Base-by-base conservation (phyloP, 441 rosid species). In the Caryocar brasiliense region DNA sequence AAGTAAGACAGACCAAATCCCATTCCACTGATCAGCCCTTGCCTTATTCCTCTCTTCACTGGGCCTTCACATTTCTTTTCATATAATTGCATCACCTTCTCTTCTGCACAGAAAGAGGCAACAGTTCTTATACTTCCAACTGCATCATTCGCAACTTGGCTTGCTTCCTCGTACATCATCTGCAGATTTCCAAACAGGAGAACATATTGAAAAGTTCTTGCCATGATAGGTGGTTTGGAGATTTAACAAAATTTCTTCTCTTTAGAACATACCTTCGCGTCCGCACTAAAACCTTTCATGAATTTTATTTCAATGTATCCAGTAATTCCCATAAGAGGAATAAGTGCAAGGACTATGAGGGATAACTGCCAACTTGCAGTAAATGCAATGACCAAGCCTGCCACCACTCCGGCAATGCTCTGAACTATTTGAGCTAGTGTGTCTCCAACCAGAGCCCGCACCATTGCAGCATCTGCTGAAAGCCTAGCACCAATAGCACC, bases 131-230 rank as follows among this genome's bases (percentile, higher is more conserved):
- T 86, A 54, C 86, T 80, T 29, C 98, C 83, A 0, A 83, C 85
- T 4, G 97, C 97, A 54, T 88, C 92, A 40, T 71, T 76, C 0
- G 87, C 95, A 25, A 88, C 82, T 59, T 85, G 82, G 60, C 85
- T 90, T n/a, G 98, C 98, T 64, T 86, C 89, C 64, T 82, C 89
- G 2, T 84, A 90, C 83, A 75, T 78, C 66, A 40, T 64, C 95
- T 89, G 76, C 60, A 11, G 7, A 7, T 44, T 62, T 28, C 21
- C 13, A 0, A 10, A 1, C 26, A 12, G 9, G 7, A 17, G 14
- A 13, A 33, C 21, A 24, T 5, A 17, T 6, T 13, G 4, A 2
- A 25, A 1, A 5, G 34, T 30, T 20, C 39, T 18, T n/a, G n/a
- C n/a, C n/a, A n/a, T n/a, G n/a, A n/a, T n/a, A n/a, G n/a, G n/a